Base-by-base conservation (phyloP, 805 yeast genomes). In the Yamadazyma takamatsuzukensis region DNA sequence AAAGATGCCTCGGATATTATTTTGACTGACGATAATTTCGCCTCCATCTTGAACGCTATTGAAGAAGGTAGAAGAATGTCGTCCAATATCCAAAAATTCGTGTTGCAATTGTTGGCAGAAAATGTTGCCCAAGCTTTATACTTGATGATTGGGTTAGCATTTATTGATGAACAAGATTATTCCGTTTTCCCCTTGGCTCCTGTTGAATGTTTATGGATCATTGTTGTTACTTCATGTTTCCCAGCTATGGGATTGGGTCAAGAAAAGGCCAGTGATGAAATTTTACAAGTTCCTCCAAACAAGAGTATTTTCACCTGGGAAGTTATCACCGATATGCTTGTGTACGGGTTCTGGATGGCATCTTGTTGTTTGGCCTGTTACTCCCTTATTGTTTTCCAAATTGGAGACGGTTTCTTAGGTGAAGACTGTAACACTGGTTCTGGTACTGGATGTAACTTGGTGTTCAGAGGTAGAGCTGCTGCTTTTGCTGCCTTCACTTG, bases 1-100 rank as follows among this genome's bases (percentile, higher is more conserved):
- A 89, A 89, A 51, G 97, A 89, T 58, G 97, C 97, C 2, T 81
- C 95, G 4, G 97, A 89, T 59, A 89, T 89, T 95, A 87, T 89
- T 37, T 70, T 89, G 43, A 88, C 95, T 2, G 95, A 89, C 60
- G 97, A 90, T 58, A 96, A 90, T 54, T 90, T 90, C 62, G 78
- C 93, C 38, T 87, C 97, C 1, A 90, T 90, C 47, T 65, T 90
- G 45, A 79, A 79, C 41, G 97, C 97, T 4, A 87, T 55, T 44
- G 51, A 53, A 50, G 53, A 51, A 38, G 56, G 62, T 8, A 37
- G 61, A 35, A 44, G 62, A 38, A 58, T 58, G 61, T 48, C 56
- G 15, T 42, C 59, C 12, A 58, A 58, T 36, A 58, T 58, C 34
- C 61, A 56, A 39, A 58, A 58, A 39, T 56, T 58, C 22, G 61